Conservation (phyloP, 2,329 filamentous ascomycete genomes). For the Hypoxylon sp. region DNA sequence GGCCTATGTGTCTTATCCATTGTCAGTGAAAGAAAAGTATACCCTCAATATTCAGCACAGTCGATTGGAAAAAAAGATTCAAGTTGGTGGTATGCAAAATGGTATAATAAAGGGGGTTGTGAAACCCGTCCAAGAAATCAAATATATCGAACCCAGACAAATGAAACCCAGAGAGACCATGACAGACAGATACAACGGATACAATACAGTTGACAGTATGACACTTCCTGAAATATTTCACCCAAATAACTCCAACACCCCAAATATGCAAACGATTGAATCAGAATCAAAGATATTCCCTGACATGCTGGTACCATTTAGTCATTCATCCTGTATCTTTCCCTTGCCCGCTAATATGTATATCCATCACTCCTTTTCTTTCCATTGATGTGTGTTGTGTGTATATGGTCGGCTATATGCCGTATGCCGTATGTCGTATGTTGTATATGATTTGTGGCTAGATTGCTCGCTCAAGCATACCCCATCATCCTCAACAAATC, state of each 20-base stretch:
- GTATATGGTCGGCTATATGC: too few relatives aligned
- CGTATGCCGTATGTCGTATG: not conserved
- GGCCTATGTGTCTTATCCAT: not conserved
- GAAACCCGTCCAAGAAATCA: constrained; percentile 6
- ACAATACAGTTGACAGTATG: constrained; percentile 20
- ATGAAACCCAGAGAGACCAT: not conserved
- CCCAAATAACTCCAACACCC: not conserved
- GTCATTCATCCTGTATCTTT: not conserved
- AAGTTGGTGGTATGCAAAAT: not conserved
- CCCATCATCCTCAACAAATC: constrained; percentile 72
- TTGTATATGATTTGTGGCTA: not conserved
- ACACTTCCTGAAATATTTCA: too few relatives aligned
- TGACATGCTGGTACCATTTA: too few relatives aligned
- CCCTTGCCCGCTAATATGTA: too few relatives aligned
- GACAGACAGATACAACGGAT: constrained; percentile 9
- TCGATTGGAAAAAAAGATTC: not conserved
- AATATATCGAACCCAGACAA: constrained; percentile 10
- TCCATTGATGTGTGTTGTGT: not conserved
- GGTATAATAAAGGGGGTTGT: constrained; percentile 5
- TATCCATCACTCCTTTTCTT: not conserved
- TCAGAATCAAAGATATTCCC: not conserved
- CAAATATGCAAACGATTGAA: not conserved
- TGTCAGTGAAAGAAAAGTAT: not conserved
- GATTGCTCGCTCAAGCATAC: constrained; percentile 20
- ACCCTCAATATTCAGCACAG: not conserved